These are phyloP conservation scores for Takashimella koratensis DNA, from an alignment of 1,284 basidiomycete species.

Conservation along the genomic window DNA sequence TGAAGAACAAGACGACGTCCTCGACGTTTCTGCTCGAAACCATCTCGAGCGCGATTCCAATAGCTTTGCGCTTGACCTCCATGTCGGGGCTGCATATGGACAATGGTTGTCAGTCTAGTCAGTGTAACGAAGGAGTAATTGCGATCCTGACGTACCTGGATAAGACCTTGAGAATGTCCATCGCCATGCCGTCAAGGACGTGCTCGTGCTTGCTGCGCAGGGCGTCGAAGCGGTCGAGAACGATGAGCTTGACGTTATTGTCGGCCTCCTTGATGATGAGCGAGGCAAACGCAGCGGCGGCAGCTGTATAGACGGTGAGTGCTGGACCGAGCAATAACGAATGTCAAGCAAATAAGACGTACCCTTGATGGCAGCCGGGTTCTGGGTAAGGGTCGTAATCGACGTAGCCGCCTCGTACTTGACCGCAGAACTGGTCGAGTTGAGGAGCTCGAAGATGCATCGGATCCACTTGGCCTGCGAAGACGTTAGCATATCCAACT, in stretches of 20 bases:
- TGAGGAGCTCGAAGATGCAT: constrained; percentile 90
- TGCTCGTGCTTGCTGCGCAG: constrained; percentile 85
- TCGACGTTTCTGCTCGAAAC: constrained; percentile 95
- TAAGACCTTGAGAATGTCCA: constrained; percentile 92
- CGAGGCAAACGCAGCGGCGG: constrained; percentile 83
- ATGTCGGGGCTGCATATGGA: constrained; percentile 76
- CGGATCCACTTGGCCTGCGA: constrained; percentile 82
- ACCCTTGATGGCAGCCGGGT: constrained; percentile 94
- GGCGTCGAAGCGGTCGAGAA: constrained; percentile 84
- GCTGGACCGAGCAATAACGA: not conserved
- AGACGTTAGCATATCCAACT: too few relatives aligned
- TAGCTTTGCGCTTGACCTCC: constrained; percentile 92
- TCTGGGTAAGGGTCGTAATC: constrained; percentile 90
- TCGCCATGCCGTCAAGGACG: constrained; percentile 85
- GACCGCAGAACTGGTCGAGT: constrained; percentile 86
- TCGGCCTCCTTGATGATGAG: constrained; percentile 93
- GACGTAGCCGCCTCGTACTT: constrained; percentile 98
- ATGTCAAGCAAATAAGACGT: constrained; percentile 6
- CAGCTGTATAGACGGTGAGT: constrained; percentile 58
- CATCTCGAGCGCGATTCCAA: constrained; percentile 88
- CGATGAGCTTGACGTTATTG: constrained; percentile 99
- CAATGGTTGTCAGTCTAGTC: not conserved
- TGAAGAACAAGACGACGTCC: constrained; percentile 92
- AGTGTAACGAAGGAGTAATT: not conserved
- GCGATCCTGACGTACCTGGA: too few relatives aligned